Percentiles rank a stretch among this genome's conserved stretches.
These are phyloP conservation scores for Cephalotrichum gorgonifer DNA, from an alignment of 2,329 filamentous ascomycete species.

Conservation along the genomic window DNA sequence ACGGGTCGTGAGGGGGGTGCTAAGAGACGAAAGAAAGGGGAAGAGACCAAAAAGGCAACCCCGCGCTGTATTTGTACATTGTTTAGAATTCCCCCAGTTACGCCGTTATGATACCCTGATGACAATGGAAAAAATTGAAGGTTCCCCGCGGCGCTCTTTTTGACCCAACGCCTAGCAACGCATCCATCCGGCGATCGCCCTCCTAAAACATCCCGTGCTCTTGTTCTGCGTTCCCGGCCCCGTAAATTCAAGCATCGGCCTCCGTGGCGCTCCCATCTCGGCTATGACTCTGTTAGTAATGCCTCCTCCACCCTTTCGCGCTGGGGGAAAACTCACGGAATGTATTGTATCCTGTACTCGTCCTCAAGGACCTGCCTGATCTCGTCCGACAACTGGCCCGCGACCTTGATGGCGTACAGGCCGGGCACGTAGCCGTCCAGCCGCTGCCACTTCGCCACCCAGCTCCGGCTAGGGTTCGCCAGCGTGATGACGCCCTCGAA, in stretches of 20 bases:
- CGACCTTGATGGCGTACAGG: slow-evolving; percentile 91
- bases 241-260: slow-evolving; percentile 26
- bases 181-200: background rate
- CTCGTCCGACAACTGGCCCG: slow-evolving; percentile 64
- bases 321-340: slow-evolving; percentile 45
- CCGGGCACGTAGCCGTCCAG: slow-evolving; percentile 80
- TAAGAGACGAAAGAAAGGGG: background rate
- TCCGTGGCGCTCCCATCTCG: slow-evolving; percentile 46
- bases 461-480: slow-evolving; percentile 71
- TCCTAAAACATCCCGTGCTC: background rate
- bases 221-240: too few relatives aligned
- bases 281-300: slow-evolving; percentile 19
- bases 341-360: slow-evolving; percentile 53
- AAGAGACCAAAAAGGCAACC: too few relatives aligned
- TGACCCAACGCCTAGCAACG: background rate
- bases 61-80: background rate
- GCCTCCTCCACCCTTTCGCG: background rate
- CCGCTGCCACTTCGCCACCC: slow-evolving; percentile 96
- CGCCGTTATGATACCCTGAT: background rate
- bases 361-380: slow-evolving; percentile 50
- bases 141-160: too few relatives aligned
- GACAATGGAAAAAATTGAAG: background rate
- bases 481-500: slow-evolving; percentile 89
- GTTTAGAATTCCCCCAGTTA: too few relatives aligned
- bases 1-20: slow-evolving; percentile 7